Evolutionary conservation across 306 rosid species (phyloP), one percentile per base, ranked within the genome.

Genomic region (Rubus parviflorus): DNA sequence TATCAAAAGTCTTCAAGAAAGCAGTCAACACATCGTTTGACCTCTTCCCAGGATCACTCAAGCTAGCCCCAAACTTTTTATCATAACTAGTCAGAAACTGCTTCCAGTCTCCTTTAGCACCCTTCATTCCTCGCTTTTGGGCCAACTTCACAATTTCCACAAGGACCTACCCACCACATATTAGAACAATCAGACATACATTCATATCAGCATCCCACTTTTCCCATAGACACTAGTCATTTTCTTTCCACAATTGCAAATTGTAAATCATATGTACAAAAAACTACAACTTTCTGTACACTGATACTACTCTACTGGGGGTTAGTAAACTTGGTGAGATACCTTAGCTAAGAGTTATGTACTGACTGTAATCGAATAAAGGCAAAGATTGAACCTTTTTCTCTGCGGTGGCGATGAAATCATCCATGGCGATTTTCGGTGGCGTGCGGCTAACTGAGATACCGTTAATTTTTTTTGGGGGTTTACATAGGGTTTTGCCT

Each of bases 31-130:
- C 43, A 69, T 89, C 87, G 76, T 56, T 85, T 68, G 96, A 53
- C 82, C 93, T 84, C 85, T 74, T 90, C 2, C 89, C 71, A 2
- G 99, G 99, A 74, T 95, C 97, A 70, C 97, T 88, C 89, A 89
- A 51, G 54, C 73, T 30, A 45, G 89, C 74, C 78, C 99, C 97
- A n/a, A 88, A 83, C 85, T 76, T 83, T 45, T 52, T 85, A 77
- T 95, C 99, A 45, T 86, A 35, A 77, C 62, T 61, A 13, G 66
- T 68, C 51, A 90, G 85, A 77, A 92, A 95, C 53, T 89, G 90
- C 77, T 91, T 92, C 99, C 99, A 95, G 64, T 79, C 88, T 81
- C 99, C 97, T 45, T 79, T 54, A 16, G 67, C 6, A 64, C 97
- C 96, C 82, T 77, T 85, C 88, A 91, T 67, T 65, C 93, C 92